Conservation (phyloP, 805 yeast species). For the Candida sithepensis region DNA sequence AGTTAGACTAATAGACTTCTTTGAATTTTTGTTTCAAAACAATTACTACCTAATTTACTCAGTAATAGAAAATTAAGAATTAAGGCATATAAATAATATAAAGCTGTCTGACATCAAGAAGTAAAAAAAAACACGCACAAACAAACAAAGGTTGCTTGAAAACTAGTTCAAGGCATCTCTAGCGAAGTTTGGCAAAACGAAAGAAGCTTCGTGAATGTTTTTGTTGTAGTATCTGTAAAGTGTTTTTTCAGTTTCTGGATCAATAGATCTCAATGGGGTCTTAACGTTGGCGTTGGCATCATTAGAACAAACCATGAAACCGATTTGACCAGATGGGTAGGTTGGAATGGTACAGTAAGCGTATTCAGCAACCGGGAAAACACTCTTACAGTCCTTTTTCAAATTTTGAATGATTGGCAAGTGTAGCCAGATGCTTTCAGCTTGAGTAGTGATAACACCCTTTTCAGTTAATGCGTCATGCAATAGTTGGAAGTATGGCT, state of each 20-base stretch:
- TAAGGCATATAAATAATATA: neutral
- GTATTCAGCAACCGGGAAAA: conserved; percentile 89
- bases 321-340: conserved; percentile 95
- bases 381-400: conserved; percentile 74
- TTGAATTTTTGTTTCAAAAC: conserved; percentile 2
- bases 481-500: conserved; percentile 82
- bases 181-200: conserved; percentile 93
- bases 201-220: conserved; percentile 82
- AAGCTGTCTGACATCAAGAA: neutral
- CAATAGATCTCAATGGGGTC: conserved; percentile 64
- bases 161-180: conserved; percentile 31
- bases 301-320: conserved; percentile 95
- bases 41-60: conserved; percentile 4
- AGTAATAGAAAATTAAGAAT: neutral
- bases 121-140: neutral
- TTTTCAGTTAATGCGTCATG: conserved; percentile 84
- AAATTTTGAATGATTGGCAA: conserved; percentile 77
- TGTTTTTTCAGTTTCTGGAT: conserved; percentile 57
- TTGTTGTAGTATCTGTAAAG: conserved; percentile 79
- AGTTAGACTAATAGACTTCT: neutral
- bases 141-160: neutral
- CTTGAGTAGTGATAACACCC: conserved; percentile 92
- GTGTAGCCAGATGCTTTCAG: conserved; percentile 93
- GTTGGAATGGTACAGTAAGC: conserved; percentile 94
- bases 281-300: conserved; percentile 60